Evolutionary conservation across 768 basidiomycete genomes (phyloP), one percentile per base, ranked within the genome.

Genomic region (Trametopsis cervina): DNA sequence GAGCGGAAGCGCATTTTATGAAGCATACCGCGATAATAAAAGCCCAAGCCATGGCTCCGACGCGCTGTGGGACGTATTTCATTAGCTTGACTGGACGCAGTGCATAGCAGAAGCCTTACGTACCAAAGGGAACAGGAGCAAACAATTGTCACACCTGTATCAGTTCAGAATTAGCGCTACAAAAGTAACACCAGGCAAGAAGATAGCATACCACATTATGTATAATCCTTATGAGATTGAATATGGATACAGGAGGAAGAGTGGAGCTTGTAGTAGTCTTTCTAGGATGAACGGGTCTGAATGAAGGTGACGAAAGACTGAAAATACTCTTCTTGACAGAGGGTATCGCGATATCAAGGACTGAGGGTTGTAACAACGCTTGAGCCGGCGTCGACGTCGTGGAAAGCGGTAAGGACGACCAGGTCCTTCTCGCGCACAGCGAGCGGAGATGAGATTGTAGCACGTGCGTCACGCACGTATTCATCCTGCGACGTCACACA

Each of bases 81-180:
- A 40, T 42, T 24, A 26, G 44, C 42, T 29, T 51, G 6, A 3
- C 11, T 26, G 20, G 27, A 47, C 20, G 17, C 36, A 7, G 9
- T 5, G 10, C 22, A 40, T 6, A 26, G 20, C 39, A 35, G 21
- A 20, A 40, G 47, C 46, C 50, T 33, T 40, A 57, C 81, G 61
- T 59, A 84, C 85, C 66, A 87, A 72, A 60, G 84, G 84, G 50
- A 88, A 69, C 51, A 85, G 68, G 49, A 87, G 76, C 49, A 85
- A 69, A 67, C 83, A 88, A 66, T 85, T 85, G 69, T 86, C 84
- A 71, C 84, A 88, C 84, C 83, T 85, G 51, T 26, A 47, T 40
- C 21, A 15, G 9, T 15, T 7, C 15, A 15, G 9, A 33, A 33
- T 33, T 7, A 33, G 29, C 29, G 15, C 15, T 15, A 7, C 29